These are phyloP conservation scores for Plenodomus tracheiphilus DNA, from an alignment of 2,329 filamentous ascomycete species.

Conservation along the genomic window DNA sequence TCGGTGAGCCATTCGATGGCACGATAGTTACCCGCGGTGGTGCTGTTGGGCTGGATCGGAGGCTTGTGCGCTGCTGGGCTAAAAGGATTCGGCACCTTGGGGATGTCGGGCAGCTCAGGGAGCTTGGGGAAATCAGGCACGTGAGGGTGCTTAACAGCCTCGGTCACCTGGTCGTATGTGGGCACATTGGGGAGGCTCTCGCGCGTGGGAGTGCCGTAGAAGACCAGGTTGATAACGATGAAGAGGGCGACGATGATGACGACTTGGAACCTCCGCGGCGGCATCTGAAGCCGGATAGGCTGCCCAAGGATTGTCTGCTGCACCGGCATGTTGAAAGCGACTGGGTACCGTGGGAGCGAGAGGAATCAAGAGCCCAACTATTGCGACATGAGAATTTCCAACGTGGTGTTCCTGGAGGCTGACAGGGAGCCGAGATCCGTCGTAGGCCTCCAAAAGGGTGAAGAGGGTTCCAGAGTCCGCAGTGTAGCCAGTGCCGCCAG, in stretches of 20 bases:
- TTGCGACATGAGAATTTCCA: constrained; percentile 10
- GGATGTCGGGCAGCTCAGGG: constrained; percentile 39
- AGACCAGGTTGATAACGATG: constrained; percentile 34
- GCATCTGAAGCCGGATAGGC: constrained; percentile 40
- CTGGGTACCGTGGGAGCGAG: constrained; percentile 4
- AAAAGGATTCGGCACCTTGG: constrained; percentile 64
- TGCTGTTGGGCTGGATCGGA: constrained; percentile 78
- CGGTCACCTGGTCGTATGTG: constrained; percentile 40
- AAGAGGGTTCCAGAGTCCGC: neutral
- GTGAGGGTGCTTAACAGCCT: constrained; percentile 45
- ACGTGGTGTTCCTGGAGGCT: neutral
- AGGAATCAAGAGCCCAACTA: constrained; percentile 2
- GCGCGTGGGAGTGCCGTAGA: constrained; percentile 43
- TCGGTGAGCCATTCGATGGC: constrained; percentile 84
- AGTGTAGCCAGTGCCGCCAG: neutral
- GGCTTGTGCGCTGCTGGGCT: constrained; percentile 69
- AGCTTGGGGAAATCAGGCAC: constrained; percentile 35
- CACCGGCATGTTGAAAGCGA: constrained; percentile 31
- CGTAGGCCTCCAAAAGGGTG: constrained; percentile 2
- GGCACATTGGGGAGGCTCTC: constrained; percentile 35
- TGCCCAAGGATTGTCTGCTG: constrained; percentile 39
- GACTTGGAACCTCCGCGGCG: constrained; percentile 53
- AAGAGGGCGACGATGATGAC: constrained; percentile 44
- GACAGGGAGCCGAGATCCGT: constrained; percentile 16
- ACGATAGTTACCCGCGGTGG: constrained; percentile 57